These are phyloP conservation scores for Fusarium redolens DNA, from an alignment of 2,329 filamentous ascomycete genomes.

Conservation along the genomic window DNA sequence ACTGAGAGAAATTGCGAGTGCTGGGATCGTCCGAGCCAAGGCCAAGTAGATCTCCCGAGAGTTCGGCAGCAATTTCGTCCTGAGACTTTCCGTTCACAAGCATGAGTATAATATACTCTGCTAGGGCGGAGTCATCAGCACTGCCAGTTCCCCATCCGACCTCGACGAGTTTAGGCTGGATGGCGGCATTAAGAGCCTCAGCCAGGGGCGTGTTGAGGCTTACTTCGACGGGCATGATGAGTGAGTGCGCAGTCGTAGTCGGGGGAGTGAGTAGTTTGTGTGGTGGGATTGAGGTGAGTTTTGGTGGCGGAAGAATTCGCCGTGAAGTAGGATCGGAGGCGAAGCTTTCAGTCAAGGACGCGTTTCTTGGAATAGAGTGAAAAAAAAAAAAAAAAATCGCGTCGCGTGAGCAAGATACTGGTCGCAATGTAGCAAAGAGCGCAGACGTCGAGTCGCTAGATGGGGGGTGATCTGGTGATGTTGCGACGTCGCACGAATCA, in stretches of 20 bases:
- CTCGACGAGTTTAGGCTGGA: constrained; percentile 92
- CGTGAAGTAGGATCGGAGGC: constrained; percentile 28
- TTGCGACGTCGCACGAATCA: constrained; percentile 30
- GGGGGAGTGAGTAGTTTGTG: constrained; percentile 2
- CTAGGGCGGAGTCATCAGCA: constrained; percentile 81
- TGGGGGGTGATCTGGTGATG: constrained; percentile 21
- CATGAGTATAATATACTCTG: constrained; percentile 98
- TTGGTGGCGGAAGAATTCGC: constrained; percentile 40
- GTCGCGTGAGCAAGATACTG: constrained; percentile 36
- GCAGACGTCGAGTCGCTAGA: constrained; percentile 22
- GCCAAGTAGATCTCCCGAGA: constrained; percentile 87
- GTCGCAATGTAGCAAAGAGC: constrained; percentile 30
- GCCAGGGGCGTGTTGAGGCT: constrained; percentile 84
- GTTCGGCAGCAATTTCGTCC: constrained; percentile 87
- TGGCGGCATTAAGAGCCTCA: constrained; percentile 81
- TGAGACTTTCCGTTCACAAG: constrained; percentile 94
- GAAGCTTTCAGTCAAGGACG: constrained; percentile 37
- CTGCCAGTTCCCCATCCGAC: constrained; percentile 90
- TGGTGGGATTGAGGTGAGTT: constrained; percentile 3
- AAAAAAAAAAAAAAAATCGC: constrained; percentile 40
- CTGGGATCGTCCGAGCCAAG: constrained; percentile 85
- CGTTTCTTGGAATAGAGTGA: constrained; percentile 30
- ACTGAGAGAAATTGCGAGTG: constrained; percentile 85
- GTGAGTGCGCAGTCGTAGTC: constrained; percentile 22
- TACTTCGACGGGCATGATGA: constrained; percentile 81